A percentile compares a stretch with the other conserved stretches of the same genome.
Evolutionary conservation across 441 rosid genomes (phyloP).

Genomic region (Populus trichocarpa): DNA sequence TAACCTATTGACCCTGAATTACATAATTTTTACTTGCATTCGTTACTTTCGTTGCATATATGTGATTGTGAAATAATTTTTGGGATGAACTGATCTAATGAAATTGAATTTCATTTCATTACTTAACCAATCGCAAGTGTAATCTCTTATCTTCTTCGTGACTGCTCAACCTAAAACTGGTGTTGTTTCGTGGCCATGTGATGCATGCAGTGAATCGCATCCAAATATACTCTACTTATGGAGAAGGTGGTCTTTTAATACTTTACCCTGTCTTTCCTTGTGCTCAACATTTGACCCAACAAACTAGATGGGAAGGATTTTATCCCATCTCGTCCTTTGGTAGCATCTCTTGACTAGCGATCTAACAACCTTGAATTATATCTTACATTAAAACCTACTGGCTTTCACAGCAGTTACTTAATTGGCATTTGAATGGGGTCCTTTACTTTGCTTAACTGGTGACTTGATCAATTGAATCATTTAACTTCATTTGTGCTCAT

Average conservation of each 20-base stretch:
- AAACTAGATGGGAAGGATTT: not conserved
- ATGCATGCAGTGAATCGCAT: too few species aligned
- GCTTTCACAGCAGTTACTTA: not conserved
- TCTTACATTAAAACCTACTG: not conserved
- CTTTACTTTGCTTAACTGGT: not conserved
- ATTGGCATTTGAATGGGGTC: not conserved
- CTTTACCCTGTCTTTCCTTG: too few species aligned
- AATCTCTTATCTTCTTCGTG: not conserved
- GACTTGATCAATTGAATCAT: not conserved
- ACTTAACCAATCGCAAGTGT: not conserved
- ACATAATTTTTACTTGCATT: not conserved
- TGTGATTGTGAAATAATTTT: not conserved
- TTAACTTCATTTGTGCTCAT: constrained; percentile 1
- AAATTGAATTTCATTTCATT: not conserved
- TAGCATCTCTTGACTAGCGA: not conserved
- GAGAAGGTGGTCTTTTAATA: too few species aligned
- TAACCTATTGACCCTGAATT: not conserved
- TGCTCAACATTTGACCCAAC: not conserved
- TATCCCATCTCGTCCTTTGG: not conserved
- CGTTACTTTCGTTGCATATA: not conserved
- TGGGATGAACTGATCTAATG: not conserved
- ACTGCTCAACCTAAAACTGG: not conserved
- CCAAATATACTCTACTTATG: too few species aligned
- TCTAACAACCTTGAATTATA: not conserved
- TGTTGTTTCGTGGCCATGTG: not conserved